Base-by-base conservation (phyloP, 192 early-diverging fungal species). In the Coemansia sp. region DNA sequence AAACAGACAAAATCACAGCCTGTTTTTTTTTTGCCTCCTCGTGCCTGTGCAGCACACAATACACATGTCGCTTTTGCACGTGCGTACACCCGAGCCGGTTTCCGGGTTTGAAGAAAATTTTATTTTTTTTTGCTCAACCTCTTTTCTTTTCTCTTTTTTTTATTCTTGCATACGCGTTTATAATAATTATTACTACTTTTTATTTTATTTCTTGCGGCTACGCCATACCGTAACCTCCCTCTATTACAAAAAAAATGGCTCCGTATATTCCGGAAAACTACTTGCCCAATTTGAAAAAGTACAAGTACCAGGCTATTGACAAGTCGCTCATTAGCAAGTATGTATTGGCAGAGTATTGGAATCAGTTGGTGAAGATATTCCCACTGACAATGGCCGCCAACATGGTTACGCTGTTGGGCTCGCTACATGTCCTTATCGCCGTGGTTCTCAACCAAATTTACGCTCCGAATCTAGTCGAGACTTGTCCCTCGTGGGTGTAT, bases 371-470 rank as follows among this genome's bases (percentile, higher is more conserved):
- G 24, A 87, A 90, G 75, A 85, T 94, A 70, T 94, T 97, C 74
- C 95, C 95, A 13, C 42, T 91, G 63, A 90, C 92, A 77, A 91
- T 97, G 86, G 95, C 95, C 6, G 82, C 96, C 34, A 98, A 98
- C 79, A 85, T 94, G 67, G 94, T 98, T 67, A 98, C 96, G 5
- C 87, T 96, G 46, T 84, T 92, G 40, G 96, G 96, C 27, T 88
- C 96, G 27, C 61, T 92, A 18, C 93, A 91, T 61, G 89, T 96
- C 8, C 73, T 93, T n/a, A 70, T 85, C 55, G 96, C 95, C 69
- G 61, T 96, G 47, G 63, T 79, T 24, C 88, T 89, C 49, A 82
- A 91, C 66, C 89, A 94, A 52, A 90, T 91, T 67, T 93, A 87
- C 71, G 78, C 91, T 22, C 90, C 93, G 34, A 89, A 91, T 68